These are phyloP conservation scores for Aureobasidium pullulans DNA, from an alignment of 2,329 filamentous ascomycete genomes.

Conservation along the genomic window DNA sequence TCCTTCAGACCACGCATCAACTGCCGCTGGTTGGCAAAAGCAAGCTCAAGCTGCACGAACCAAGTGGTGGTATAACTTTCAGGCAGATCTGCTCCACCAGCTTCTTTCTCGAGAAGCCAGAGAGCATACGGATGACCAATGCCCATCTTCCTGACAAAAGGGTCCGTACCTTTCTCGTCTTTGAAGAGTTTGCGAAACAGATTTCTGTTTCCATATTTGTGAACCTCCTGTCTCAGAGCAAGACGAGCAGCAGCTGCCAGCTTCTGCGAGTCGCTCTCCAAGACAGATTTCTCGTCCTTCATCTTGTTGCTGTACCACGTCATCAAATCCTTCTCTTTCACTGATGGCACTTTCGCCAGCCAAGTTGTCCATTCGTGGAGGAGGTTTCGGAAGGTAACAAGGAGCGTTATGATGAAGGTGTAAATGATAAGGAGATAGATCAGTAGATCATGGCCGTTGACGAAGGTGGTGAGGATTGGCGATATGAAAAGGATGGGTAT, in stretches of 20 bases:
- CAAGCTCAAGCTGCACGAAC: conserved; percentile 52
- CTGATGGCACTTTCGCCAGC: conserved; percentile 43
- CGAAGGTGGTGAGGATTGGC: conserved; percentile 48
- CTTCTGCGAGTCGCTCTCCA: conserved; percentile 34
- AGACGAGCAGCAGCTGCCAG: conserved; percentile 44
- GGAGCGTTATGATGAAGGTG: conserved; percentile 43
- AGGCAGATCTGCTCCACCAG: conserved; percentile 46
- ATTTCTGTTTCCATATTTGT: conserved; percentile 39
- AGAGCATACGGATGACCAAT: conserved; percentile 46
- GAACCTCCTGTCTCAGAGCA: conserved; percentile 39
- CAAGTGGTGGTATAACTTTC: conserved; percentile 50
- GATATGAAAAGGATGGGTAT: conserved; percentile 51
- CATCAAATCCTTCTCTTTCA: conserved; percentile 44
- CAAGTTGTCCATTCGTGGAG: conserved; percentile 54
- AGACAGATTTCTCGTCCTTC: conserved; percentile 17
- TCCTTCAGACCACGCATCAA: conserved; percentile 48
- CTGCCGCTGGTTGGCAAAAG: conserved; percentile 45
- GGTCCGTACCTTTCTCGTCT: conserved; percentile 35
- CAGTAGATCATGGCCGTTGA: conserved; percentile 45
- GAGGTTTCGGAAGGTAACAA: conserved; percentile 47
- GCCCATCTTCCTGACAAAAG: conserved; percentile 43
- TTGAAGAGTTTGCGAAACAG: conserved; percentile 14
- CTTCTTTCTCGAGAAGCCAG: conserved; percentile 40
- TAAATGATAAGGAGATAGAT: conserved; percentile 52
- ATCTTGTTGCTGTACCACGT: conserved; percentile 40